phyloP scores from a whole-genome alignment of 352 stramenopile genomes.

The Blastocystis sp. region DNA sequence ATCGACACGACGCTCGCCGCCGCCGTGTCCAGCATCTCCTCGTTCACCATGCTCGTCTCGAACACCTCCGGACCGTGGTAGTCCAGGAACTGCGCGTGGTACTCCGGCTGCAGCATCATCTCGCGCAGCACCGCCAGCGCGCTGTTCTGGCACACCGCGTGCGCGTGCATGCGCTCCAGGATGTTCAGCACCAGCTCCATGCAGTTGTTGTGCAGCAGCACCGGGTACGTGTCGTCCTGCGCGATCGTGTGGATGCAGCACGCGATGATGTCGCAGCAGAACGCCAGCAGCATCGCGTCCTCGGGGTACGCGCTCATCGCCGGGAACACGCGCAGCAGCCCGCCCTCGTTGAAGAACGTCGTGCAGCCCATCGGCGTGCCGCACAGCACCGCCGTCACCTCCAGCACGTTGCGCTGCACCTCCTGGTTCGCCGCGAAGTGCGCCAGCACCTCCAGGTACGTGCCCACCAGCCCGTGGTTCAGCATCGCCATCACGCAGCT shows the following conservation, averaged over 20 bases:
- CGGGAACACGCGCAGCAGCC: constrained; percentile 52
- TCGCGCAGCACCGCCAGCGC: constrained; percentile 37
- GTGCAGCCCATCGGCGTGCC: constrained; percentile 59
- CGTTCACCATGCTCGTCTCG: constrained; percentile 51
- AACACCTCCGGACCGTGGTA: constrained; percentile 43
- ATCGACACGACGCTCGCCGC: constrained; percentile 19
- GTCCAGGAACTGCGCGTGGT: constrained; percentile 59
- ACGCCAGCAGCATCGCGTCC: constrained; percentile 49
- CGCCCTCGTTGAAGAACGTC: constrained; percentile 65
- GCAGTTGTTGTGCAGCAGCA: constrained; percentile 65
- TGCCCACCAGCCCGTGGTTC: constrained; percentile 58
- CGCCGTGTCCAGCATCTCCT: constrained; percentile 56
- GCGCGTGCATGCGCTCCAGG: constrained; percentile 40
- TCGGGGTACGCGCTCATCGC: constrained; percentile 34
- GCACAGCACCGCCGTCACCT: constrained; percentile 14
- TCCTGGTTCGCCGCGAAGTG: constrained; percentile 17
- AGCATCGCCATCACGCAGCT: constrained; percentile 52
- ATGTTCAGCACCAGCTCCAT: constrained; percentile 66
- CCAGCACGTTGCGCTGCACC: constrained; percentile 26
- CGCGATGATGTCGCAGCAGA: constrained; percentile 66
- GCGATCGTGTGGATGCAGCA: constrained; percentile 14
- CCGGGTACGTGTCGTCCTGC: constrained; percentile 61
- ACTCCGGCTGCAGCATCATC: constrained; percentile 65
- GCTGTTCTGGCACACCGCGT: constrained; percentile 34
- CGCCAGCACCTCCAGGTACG: constrained; percentile 31